Conservation (phyloP, 768 basidiomycete species). For the Rubroboletus satanas region DNA sequence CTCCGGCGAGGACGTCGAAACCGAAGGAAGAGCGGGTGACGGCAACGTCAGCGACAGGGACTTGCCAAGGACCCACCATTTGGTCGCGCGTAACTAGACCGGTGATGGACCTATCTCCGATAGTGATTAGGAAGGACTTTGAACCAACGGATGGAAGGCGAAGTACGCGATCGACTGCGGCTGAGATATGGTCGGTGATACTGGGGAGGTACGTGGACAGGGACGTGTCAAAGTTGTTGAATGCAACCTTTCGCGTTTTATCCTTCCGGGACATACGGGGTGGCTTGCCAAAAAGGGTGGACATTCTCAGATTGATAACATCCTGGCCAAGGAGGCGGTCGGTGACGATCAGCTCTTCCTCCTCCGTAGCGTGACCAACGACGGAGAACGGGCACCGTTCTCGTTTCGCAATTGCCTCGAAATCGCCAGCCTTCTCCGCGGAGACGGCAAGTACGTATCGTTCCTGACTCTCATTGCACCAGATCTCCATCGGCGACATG, state of each 20-base stretch:
- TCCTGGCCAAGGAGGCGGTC: slow-evolving; percentile 76
- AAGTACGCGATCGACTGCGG: slow-evolving; percentile 78
- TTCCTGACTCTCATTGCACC: slow-evolving; percentile 99
- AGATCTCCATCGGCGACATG: slow-evolving; percentile 99
- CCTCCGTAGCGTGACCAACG: slow-evolving; percentile 81
- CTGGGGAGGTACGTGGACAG: slow-evolving; percentile 64
- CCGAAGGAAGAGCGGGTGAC: slow-evolving; percentile 95
- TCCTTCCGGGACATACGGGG: slow-evolving; percentile 86
- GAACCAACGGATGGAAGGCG: slow-evolving; percentile 90
- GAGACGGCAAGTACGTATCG: slow-evolving; percentile 92
- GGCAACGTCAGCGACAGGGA: slow-evolving; percentile 95
- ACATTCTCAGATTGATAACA: slow-evolving; percentile 89
- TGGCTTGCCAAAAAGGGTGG: slow-evolving; percentile 93
- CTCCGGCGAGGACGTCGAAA: slow-evolving; percentile 77
- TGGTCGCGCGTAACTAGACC: slow-evolving; percentile 95
- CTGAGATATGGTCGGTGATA: slow-evolving; percentile 45
- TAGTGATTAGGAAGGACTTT: slow-evolving; percentile 97
- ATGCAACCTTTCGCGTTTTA: slow-evolving; percentile 37
- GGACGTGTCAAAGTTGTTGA: slow-evolving; percentile 64
- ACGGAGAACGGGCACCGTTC: slow-evolving; percentile 93
- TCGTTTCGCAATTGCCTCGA: slow-evolving; percentile 74
- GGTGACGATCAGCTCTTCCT: slow-evolving; percentile 83
- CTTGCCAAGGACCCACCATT: slow-evolving; percentile 99
- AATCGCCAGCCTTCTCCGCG: slow-evolving; percentile 54
- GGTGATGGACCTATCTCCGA: slow-evolving; percentile 91